phyloP scores from a whole-genome alignment of 345 rosid species.

The Brassica rapa region DNA sequence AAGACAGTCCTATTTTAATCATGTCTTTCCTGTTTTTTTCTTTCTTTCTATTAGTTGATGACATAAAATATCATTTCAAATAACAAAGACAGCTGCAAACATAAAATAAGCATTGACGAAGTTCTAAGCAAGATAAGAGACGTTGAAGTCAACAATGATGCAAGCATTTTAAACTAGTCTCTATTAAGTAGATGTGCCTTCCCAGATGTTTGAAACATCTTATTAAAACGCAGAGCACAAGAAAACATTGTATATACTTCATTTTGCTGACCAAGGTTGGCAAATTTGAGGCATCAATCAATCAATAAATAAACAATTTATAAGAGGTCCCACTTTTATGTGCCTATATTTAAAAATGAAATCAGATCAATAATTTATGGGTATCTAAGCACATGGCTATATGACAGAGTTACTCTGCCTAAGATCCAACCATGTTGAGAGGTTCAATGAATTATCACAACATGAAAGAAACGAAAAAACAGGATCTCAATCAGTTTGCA shows the following conservation, averaged over 20 bases:
- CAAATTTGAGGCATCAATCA: constrained; percentile 1
- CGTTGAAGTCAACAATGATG: constrained; percentile 12
- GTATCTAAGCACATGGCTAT: constrained; percentile 35
- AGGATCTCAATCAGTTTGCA: not conserved
- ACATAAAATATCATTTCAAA: constrained; percentile 6
- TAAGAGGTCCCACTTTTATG: constrained; percentile 20
- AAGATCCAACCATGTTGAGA: constrained; percentile 25
- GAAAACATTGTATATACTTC: constrained; percentile 3
- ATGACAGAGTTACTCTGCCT: not conserved
- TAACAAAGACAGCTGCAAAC: constrained; percentile 14
- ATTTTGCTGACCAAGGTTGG: constrained; percentile 8
- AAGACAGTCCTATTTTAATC: not conserved
- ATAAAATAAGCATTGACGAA: constrained; percentile 22
- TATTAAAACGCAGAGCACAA: constrained; percentile 24
- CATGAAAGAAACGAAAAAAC: not conserved
- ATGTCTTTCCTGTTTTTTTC: not conserved
- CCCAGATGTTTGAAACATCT: constrained; percentile 17
- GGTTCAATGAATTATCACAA: not conserved
- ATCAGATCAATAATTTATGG: not conserved
- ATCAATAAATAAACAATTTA: not conserved
- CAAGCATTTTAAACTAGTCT: not conserved
- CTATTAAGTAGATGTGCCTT: not conserved
- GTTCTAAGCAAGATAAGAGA: constrained; percentile 12
- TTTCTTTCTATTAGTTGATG: not conserved
- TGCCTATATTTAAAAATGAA: not conserved